Base-by-base conservation (phyloP, 345 rosid species). In the Eucalyptus erythrocorys region DNA sequence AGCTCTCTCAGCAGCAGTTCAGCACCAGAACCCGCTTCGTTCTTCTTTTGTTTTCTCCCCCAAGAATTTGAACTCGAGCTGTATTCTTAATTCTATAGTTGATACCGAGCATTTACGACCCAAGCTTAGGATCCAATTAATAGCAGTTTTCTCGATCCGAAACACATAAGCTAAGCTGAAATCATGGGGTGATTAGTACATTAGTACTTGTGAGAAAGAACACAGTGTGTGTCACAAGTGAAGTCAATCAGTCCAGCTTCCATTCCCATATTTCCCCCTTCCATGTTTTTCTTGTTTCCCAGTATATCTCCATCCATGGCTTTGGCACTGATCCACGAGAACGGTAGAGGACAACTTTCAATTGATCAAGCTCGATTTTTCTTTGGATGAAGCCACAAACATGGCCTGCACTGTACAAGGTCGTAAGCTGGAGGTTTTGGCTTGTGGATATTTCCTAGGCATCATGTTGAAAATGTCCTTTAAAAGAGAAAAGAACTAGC, bases 1-100 rank as follows among this genome's bases (percentile, higher is more conserved):
- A 30, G 1, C 17, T 0, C 37, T 30, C 0, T 64, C 0, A 24
- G 26, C 57, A 51, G 27, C 45, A 5, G 45, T 19, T 71, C 45
- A 34, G 22, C 40, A 66, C 79, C 79, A 66, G 24, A 7, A 68
- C 43, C 24, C 40, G 43, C 47, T 76, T 76, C 47, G 14, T 76
- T 10, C 14, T 71, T 30, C 68, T 10, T 5, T 40, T 13, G 17
- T 64, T 37, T 21, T 10, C 24, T 5, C 27, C 47, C 45, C 80
- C 43, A 34, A 19, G 3, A 17, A 34, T 34, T 68, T 34, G 43
- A 34, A 68, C 22, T 68, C 3, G 81, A 19, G 14, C 27, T 76
- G 82, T 37, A 37, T 34, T 71, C 24, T 34, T 19, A 21, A 12
- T 71, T 71, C 13, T 37, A 21, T 10, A 0, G 14, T 71, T 2